phyloP scores from a whole-genome alignment of 495 filamentous ascomycete species.

The Aspergillus olivimuriae region DNA sequence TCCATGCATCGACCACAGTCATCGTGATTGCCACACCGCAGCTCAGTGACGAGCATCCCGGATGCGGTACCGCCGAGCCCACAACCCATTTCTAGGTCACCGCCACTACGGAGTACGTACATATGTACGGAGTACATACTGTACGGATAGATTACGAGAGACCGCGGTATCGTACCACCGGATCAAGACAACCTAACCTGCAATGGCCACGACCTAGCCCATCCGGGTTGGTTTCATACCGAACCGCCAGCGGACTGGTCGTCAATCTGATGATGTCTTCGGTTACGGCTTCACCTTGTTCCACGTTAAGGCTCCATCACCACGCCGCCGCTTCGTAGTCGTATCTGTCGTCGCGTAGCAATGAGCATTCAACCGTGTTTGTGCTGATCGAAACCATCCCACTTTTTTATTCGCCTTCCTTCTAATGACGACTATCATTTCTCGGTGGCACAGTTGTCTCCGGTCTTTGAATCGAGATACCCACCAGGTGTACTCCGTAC shows the following conservation, averaged over 20 bases:
- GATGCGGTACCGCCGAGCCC: conserved; percentile 2
- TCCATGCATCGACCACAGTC: too few species aligned
- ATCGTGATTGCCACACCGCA: conserved; percentile 3
- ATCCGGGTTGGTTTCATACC: too few species aligned
- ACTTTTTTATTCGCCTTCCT: neutral
- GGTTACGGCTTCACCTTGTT: neutral
- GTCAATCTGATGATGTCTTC: neutral
- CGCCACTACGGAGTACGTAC: conserved; percentile 1
- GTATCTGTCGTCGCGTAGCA: neutral
- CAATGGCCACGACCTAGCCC: too few species aligned
- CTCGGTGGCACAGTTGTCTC: neutral
- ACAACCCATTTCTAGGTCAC: conserved; percentile 7
- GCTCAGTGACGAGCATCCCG: neutral
- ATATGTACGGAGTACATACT: too few species aligned
- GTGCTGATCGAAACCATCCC: neutral
- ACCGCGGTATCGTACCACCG: too few species aligned
- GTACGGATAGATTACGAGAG: too few species aligned
- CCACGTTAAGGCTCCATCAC: neutral
- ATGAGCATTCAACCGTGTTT: neutral
- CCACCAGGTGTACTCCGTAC: neutral
- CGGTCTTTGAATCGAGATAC: too few species aligned
- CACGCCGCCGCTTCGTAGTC: neutral
- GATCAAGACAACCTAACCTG: too few species aligned
- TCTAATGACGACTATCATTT: neutral
- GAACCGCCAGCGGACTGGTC: too few species aligned